Percentiles rank a stretch among this genome's conserved stretches.
phyloP scores from a whole-genome alignment of 2,329 filamentous ascomycete species.

The Calonectria multiphialidica region DNA sequence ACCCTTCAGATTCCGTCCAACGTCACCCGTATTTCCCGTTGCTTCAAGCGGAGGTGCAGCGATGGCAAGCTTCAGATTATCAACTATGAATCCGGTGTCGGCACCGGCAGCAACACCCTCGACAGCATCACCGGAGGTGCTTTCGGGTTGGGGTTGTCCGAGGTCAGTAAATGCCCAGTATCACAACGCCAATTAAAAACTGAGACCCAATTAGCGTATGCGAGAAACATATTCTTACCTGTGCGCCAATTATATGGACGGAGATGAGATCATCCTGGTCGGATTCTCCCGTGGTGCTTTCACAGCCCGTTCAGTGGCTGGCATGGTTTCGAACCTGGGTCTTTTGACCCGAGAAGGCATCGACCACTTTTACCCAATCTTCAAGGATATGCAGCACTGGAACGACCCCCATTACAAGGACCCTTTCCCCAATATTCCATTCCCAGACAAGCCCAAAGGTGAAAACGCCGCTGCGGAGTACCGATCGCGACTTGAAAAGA shows the following conservation, averaged over 20 bases:
- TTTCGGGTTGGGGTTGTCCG: conserved; percentile 66
- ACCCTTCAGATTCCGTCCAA: conserved; percentile 67
- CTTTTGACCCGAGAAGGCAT: conserved; percentile 66
- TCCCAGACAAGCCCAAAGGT: conserved; percentile 62
- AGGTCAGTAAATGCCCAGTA: conserved; percentile 51
- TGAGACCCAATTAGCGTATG: conserved; percentile 56
- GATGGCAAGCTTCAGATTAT: conserved; percentile 70
- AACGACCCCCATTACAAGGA: conserved; percentile 58
- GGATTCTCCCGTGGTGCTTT: conserved; percentile 72
- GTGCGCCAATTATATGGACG: conserved; percentile 70
- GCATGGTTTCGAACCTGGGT: conserved; percentile 64
- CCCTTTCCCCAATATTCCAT: conserved; percentile 60
- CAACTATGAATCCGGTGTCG: conserved; percentile 72
- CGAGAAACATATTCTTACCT: conserved; percentile 73
- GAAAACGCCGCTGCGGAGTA: conserved; percentile 56
- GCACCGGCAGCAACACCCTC: conserved; percentile 62
- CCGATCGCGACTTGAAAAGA: conserved; percentile 57
- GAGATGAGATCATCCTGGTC: conserved; percentile 68
- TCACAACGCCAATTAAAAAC: background rate
- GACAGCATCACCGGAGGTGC: conserved; percentile 66
- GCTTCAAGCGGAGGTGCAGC: conserved; percentile 62
- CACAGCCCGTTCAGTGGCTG: conserved; percentile 67
- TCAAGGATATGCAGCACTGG: conserved; percentile 69
- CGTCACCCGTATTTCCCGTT: conserved; percentile 70
- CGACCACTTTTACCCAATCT: conserved; percentile 67